These are phyloP conservation scores for Nakazawaea anatomiae DNA, from an alignment of 805 yeast genomes.

Conservation along the genomic window DNA sequence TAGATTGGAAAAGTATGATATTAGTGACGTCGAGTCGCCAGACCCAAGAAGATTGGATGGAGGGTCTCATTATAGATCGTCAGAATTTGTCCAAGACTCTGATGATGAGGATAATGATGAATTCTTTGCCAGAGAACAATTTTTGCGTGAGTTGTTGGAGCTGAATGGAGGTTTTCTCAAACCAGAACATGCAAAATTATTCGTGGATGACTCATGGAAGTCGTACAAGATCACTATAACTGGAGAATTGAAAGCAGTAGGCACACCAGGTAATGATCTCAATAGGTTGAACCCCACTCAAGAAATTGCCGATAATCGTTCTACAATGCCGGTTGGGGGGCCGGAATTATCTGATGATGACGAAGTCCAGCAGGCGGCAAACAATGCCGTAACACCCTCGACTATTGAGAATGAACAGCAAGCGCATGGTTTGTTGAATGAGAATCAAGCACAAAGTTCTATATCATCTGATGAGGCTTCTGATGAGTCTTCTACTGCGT, in stretches of 20 bases:
- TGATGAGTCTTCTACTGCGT: too few species aligned
- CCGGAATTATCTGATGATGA: too few species aligned
- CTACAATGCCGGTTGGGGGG: too few species aligned
- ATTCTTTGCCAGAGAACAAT: slow-evolving; percentile 50
- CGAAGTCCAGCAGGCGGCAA: too few species aligned
- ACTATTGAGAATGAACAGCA: too few species aligned
- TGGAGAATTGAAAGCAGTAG: not conserved
- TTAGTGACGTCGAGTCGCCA: slow-evolving; percentile 25
- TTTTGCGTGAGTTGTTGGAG: slow-evolving; percentile 8
- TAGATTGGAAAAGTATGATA: slow-evolving; percentile 22
- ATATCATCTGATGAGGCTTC: too few species aligned
- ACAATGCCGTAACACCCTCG: too few species aligned
- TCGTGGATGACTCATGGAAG: slow-evolving; percentile 9
- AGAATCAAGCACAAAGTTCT: too few species aligned
- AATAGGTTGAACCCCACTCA: too few species aligned
- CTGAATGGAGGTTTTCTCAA: slow-evolving; percentile 6
- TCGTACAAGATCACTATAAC: slow-evolving; percentile 3
- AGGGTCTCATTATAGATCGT: slow-evolving; percentile 31
- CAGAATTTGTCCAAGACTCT: slow-evolving; percentile 51
- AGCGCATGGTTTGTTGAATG: too few species aligned
- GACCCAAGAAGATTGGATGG: slow-evolving; percentile 5
- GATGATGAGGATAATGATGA: slow-evolving; percentile 47
- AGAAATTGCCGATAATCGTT: too few species aligned
- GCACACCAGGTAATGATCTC: too few species aligned
- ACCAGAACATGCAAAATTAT: slow-evolving; percentile 8